Base-by-base conservation (phyloP, 805 yeast species). In the Candida vartiovaarae region DNA sequence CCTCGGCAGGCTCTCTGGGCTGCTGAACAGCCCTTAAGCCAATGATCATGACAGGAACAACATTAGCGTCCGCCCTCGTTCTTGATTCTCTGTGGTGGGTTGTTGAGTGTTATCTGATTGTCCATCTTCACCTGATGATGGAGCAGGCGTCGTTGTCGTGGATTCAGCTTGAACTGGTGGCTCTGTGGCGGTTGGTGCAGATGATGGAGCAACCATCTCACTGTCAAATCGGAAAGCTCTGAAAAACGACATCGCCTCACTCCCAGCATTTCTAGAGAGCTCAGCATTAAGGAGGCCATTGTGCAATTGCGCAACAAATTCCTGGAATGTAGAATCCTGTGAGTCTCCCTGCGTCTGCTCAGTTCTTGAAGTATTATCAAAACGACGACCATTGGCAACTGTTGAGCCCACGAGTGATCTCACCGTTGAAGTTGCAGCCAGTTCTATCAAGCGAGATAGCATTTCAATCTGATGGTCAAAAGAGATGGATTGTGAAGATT, bases 11-110 rank as follows among this genome's bases (percentile, higher is more conserved):
- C 28, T 54, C 53, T n/a, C 42, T 29, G 4, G 42, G 48, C 11
- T 54, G 57, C 20, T 51, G 49, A 3, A 57, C 68, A 1, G 76
- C 70, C 7, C 78, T 58, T 24, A 75, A 70, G 5, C 79, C 77
- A 23, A 74, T 66, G 25, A 74, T 68, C 45, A 74, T 60, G 4
- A 75, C 74, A 1, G 80, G 80, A 4, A 74, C 64, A n/a, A 41
- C 39, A 25, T 48, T 43, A 9, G 42, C 34, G 5, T 40, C 45
- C 34, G 5, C 38, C 45, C 20, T 35, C 25, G 36, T 24, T n/a
- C 31, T 20, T 25, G 23, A 15, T 20, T 5, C 24, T 10, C 20
- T 15, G 36, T 15, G 15, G 43, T 40, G 23, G 38, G 32, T 23
- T 40, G 32, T 23, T 40, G 31, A 28, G 37, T 40, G 8, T 27